phyloP scores from a whole-genome alignment of 108 stramenopile genomes.

The Craspedostauros australis region DNA sequence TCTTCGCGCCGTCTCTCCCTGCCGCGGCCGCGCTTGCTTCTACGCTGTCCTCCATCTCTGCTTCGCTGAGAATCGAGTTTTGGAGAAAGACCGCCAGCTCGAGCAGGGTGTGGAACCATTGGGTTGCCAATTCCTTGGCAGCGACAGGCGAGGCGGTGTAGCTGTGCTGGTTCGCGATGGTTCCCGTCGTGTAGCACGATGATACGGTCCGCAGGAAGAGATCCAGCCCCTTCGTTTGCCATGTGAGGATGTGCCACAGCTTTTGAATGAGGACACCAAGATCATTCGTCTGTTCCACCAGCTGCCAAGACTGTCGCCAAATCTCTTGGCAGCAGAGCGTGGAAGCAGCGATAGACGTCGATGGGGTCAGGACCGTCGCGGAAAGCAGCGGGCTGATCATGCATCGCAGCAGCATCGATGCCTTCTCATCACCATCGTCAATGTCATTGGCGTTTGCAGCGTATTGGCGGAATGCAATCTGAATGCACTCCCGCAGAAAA shows the following conservation, averaged over 20 bases:
- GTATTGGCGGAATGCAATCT: slow-evolving; percentile 8
- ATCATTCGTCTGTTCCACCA: neutral
- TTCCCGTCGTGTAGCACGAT: neutral
- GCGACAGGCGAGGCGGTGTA: neutral
- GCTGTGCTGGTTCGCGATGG: neutral
- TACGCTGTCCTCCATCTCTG: neutral
- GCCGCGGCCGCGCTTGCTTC: neutral
- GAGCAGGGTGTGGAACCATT: slow-evolving; percentile 24
- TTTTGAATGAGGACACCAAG: slow-evolving; percentile 1
- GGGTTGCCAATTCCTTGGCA: slow-evolving; percentile 23
- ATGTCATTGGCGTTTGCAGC: neutral
- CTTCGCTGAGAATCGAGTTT: slow-evolving; percentile 1
- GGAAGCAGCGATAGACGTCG: slow-evolving; percentile 2
- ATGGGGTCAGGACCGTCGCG: slow-evolving; percentile 13
- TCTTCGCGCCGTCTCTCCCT: neutral
- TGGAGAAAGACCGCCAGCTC: slow-evolving; percentile 19
- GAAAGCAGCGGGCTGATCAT: slow-evolving; percentile 33
- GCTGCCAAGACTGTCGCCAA: slow-evolving; percentile 18
- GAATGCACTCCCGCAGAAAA: slow-evolving; percentile 24
- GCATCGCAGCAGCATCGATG: neutral
- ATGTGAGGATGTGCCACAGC: slow-evolving; percentile 8
- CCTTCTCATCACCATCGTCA: neutral
- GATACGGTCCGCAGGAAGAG: slow-evolving; percentile 17
- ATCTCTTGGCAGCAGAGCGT: slow-evolving; percentile 27
- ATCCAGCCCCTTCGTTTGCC: slow-evolving; percentile 24